Base-by-base conservation (phyloP, 1,284 basidiomycete genomes). In the Cryptococcus hybrid region DNA sequence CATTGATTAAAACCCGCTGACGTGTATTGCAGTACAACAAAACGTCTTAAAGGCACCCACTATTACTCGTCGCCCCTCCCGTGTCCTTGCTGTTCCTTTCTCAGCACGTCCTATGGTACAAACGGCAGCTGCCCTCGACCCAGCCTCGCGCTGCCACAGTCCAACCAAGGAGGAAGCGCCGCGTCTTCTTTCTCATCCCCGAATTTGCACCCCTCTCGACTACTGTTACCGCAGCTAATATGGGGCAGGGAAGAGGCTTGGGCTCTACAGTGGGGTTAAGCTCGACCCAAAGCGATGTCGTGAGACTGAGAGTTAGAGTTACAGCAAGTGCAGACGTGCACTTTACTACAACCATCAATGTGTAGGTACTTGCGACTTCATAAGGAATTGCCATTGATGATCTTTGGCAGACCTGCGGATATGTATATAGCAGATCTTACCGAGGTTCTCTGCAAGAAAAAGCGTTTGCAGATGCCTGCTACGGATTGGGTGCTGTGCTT, bases 391-490 rank as follows among this genome's bases (percentile, higher is more conserved):
- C 13, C 36, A 48, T 24, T 55, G 39, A 43, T 3, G 12, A 49
- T 47, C 30, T 54, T 18, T 62, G 30, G 30, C 30, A 93, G 90
- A 1, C 88, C 91, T 3, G 84, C 88, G 12, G 92, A 91, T n/a
- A 96, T 92, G 88, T 99, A 97, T 76, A 88, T 98, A 83, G 90
- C 92, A 56, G 94, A 99, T 76, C 90, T 94, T 0, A 84, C 98
- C 42, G 94, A 97, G 65, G 81, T 86, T 24, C 85, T 94, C 2
- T 92, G 89, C 71, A 82, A 84, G 52, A 78, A 78, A 67, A 88
- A 86, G 71, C 84, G 87, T 40, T 86, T 88, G 60, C 80, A 90
- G 15, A 81, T 82, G 40, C 84, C 88, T 64, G 82, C 88, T 1
- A 87, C 88, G 55, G 88, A 93, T 59, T 95, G 91, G 79, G 90